A percentile compares a stretch with the other conserved stretches of the same genome.
These are phyloP conservation scores for Phoma sp. DNA, from an alignment of 2,329 filamentous ascomycete species.

Conservation along the genomic window DNA sequence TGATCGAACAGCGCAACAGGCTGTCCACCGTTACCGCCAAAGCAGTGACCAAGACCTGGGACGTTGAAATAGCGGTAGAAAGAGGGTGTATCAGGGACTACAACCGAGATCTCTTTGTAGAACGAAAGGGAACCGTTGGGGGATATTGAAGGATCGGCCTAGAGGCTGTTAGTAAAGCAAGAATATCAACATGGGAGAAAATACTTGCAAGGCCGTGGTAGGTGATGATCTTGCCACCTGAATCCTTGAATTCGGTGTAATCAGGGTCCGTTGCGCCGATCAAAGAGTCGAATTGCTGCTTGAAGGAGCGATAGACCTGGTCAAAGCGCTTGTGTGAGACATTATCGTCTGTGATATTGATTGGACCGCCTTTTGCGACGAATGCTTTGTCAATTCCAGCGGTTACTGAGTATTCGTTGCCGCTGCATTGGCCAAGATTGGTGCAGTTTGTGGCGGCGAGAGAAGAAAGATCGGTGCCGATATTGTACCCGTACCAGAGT, in stretches of 20 bases:
- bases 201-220: constrained; percentile 27
- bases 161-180: no score
- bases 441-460: not conserved
- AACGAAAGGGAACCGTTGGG: not conserved
- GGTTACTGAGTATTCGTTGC: not conserved
- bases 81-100: not conserved
- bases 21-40: constrained; percentile 15
- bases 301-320: constrained; percentile 3
- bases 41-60: constrained; percentile 27
- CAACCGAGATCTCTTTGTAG: not conserved
- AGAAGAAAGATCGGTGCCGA: not conserved
- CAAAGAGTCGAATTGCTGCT: constrained; percentile 17
- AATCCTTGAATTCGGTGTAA: constrained; percentile 21
- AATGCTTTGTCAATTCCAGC: not conserved
- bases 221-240: constrained; percentile 29
- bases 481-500: constrained; percentile 13
- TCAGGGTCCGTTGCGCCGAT: constrained; percentile 18
- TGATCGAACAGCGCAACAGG: constrained; percentile 41
- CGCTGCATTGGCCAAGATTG: not conserved
- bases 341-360: not conserved
- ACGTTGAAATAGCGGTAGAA: constrained; percentile 17
- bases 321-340: constrained; percentile 3
- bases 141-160: no score
- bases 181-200: no score
- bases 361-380: not conserved